Evolutionary conservation across 257 asterid genomes (phyloP).

Genomic region (Buddleja alternifolia): DNA sequence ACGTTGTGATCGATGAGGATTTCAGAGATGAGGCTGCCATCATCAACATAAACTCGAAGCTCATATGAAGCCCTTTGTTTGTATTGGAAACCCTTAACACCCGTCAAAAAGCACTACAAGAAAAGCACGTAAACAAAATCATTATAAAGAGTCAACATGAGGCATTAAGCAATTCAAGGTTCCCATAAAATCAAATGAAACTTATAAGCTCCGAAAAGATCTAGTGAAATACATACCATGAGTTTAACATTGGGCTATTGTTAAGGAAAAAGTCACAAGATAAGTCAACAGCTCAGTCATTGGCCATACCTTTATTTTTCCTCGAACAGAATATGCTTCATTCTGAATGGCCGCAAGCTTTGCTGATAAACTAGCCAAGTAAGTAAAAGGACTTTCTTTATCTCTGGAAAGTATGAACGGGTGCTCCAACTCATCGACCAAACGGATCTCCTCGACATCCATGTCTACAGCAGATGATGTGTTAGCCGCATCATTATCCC

Average conservation of each 20-base stretch:
- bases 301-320: slow-evolving; percentile 74
- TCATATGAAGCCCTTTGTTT: slow-evolving; percentile 59
- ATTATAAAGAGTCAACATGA: slow-evolving; percentile 3
- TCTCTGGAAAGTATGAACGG: slow-evolving; percentile 51
- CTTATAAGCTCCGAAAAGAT: background rate
- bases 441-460: slow-evolving; percentile 54
- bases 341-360: slow-evolving; percentile 51
- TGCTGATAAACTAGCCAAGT: slow-evolving; percentile 83
- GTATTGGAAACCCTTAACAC: slow-evolving; percentile 79
- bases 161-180: background rate
- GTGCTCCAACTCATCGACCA: slow-evolving; percentile 53
- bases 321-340: slow-evolving; percentile 52
- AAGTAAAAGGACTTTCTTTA: slow-evolving; percentile 75
- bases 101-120: slow-evolving; percentile 79
- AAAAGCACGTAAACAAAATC: slow-evolving; percentile 17
- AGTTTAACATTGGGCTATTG: slow-evolving; percentile 8
- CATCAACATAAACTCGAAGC: slow-evolving; percentile 80
- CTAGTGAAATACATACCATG: background rate
- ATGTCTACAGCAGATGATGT: slow-evolving; percentile 32
- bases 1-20: slow-evolving; percentile 78
- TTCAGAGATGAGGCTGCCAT: slow-evolving; percentile 94
- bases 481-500: slow-evolving; percentile 33
- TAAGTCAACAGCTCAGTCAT: slow-evolving; percentile 7
- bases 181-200: background rate
- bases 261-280: background rate